These are phyloP conservation scores for Russula griseocarnosa DNA, from an alignment of 768 basidiomycete genomes.

Conservation along the genomic window DNA sequence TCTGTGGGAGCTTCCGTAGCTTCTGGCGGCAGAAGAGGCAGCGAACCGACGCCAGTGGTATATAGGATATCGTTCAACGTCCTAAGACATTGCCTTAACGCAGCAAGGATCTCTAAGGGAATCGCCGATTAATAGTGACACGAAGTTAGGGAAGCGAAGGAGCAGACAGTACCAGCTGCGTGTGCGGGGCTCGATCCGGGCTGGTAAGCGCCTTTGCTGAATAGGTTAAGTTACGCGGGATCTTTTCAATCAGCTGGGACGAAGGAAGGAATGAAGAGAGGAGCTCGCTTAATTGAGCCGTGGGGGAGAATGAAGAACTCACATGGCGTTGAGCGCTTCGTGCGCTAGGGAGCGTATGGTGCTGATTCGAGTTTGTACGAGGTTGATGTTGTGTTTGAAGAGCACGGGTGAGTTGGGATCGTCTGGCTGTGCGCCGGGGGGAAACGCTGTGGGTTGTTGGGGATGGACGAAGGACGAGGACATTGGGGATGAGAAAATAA, in stretches of 20 bases:
- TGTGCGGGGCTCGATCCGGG: constrained; percentile 20
- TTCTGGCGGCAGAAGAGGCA: constrained; percentile 24
- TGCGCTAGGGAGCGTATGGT: constrained; percentile 20
- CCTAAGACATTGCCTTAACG: constrained; percentile 20
- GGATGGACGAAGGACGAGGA: constrained; percentile 18
- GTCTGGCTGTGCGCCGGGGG: constrained; percentile 17
- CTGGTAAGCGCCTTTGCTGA: constrained; percentile 25
- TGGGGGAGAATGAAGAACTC: constrained; percentile 2
- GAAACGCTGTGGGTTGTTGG: constrained; percentile 13
- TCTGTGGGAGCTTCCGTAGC: constrained; percentile 17
- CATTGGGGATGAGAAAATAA: constrained; percentile 15
- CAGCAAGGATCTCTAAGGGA: constrained; percentile 14
- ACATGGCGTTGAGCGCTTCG: constrained; percentile 27
- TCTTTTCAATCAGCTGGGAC: background rate
- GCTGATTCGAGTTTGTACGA: constrained; percentile 21
- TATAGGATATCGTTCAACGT: constrained; percentile 16
- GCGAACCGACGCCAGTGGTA: constrained; percentile 24
- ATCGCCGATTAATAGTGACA: background rate
- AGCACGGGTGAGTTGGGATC: constrained; percentile 27
- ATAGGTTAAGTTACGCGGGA: no score
- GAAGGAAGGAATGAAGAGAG: background rate
- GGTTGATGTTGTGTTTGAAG: constrained; percentile 24
- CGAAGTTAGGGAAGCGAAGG: background rate
- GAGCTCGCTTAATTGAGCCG: background rate
- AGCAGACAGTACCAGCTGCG: constrained; percentile 18